Conservation (phyloP, 495 filamentous ascomycete species). For the Darksidea phi region DNA sequence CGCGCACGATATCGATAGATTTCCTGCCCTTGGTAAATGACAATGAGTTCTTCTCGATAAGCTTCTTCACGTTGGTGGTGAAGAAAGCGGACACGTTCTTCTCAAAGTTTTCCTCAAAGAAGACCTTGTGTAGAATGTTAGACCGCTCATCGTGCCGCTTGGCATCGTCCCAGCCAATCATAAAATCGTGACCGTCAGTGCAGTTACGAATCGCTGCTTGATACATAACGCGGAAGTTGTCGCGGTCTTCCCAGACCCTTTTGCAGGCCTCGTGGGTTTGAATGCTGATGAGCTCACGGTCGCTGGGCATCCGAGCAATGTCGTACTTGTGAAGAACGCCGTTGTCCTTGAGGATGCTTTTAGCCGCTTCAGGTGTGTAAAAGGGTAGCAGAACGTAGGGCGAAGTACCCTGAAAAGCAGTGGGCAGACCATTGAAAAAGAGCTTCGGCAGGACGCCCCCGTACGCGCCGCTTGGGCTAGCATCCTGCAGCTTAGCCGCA, state of each 20-base stretch:
- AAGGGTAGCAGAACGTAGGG: slow-evolving; percentile 45
- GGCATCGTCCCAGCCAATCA: slow-evolving; percentile 47
- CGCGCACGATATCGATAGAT: slow-evolving; percentile 47
- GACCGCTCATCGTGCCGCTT: slow-evolving; percentile 42
- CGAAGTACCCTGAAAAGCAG: slow-evolving; percentile 40
- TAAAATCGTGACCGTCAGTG: slow-evolving; percentile 45
- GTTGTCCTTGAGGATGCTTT: slow-evolving; percentile 57
- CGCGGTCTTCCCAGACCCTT: slow-evolving; percentile 44
- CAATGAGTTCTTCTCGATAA: slow-evolving; percentile 44
- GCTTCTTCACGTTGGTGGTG: slow-evolving; percentile 37
- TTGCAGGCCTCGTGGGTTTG: slow-evolving; percentile 47
- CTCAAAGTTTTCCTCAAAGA: slow-evolving; percentile 47
- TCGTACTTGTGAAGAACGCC: slow-evolving; percentile 45
- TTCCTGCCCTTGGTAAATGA: slow-evolving; percentile 38
- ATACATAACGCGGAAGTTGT: slow-evolving; percentile 47
- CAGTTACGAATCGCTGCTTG: slow-evolving; percentile 42
- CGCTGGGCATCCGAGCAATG: slow-evolving; percentile 37
- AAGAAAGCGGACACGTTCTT: slow-evolving; percentile 43
- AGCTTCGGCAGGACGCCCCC: slow-evolving; percentile 41
- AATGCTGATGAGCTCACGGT: slow-evolving; percentile 38
- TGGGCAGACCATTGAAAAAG: slow-evolving; percentile 34
- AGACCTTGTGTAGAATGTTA: slow-evolving; percentile 42
- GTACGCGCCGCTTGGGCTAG: slow-evolving; percentile 36
- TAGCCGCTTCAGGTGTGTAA: slow-evolving; percentile 46
- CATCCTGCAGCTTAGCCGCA: slow-evolving; percentile 34